These are phyloP conservation scores for Trametes coccinea DNA, from an alignment of 768 basidiomycete genomes.

Conservation along the genomic window DNA sequence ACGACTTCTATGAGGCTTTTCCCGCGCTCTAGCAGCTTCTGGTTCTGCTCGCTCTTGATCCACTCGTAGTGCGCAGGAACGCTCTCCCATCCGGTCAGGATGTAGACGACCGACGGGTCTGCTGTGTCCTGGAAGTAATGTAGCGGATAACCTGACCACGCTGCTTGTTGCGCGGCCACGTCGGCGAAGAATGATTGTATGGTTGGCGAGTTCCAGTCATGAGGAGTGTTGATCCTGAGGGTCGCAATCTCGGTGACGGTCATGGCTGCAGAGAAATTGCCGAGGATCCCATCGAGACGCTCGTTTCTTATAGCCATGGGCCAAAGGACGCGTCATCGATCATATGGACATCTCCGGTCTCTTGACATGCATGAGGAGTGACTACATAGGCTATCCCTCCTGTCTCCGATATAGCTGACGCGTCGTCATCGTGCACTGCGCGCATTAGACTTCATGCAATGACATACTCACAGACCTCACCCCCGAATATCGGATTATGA, in stretches of 20 bases:
- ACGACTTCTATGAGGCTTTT: conserved; percentile 34
- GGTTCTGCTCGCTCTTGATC: conserved; percentile 43
- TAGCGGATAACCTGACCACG: conserved; percentile 44
- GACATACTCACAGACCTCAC: too few relatives aligned
- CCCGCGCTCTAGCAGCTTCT: conserved; percentile 37
- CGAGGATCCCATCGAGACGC: background rate
- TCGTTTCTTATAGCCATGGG: background rate
- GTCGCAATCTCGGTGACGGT: conserved; percentile 46
- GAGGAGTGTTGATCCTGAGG: conserved; percentile 36
- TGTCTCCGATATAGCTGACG: background rate
- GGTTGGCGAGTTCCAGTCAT: conserved; percentile 33
- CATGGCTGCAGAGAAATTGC: conserved; percentile 30
- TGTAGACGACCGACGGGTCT: conserved; percentile 32
- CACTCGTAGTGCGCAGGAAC: conserved; percentile 43
- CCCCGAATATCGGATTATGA: too few relatives aligned
- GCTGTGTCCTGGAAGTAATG: conserved; percentile 38
- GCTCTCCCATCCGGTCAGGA: conserved; percentile 48
- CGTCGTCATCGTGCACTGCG: too few relatives aligned
- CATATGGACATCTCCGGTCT: background rate
- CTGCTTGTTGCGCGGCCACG: conserved; percentile 39
- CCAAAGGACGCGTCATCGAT: conserved; percentile 7
- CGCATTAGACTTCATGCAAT: too few relatives aligned
- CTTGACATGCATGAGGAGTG: too few relatives aligned
- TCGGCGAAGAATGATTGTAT: conserved; percentile 34
- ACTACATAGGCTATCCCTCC: too few relatives aligned